phyloP scores from a whole-genome alignment of 2,329 filamentous ascomycete genomes.

The Thielaviopsis cerberus region DNA sequence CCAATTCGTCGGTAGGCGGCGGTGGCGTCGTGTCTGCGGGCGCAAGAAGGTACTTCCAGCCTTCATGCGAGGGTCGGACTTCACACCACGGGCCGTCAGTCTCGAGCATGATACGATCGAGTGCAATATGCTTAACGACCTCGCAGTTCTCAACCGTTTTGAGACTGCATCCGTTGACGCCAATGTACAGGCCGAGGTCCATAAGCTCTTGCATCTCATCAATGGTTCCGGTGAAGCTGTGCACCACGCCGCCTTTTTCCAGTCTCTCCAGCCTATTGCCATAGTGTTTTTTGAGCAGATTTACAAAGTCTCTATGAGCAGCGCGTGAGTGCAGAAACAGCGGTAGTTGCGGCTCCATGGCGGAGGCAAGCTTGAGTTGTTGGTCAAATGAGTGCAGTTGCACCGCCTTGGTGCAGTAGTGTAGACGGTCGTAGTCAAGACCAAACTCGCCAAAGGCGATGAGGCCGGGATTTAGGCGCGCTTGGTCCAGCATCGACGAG shows the following conservation, averaged over 20 bases:
- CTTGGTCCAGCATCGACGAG: constrained; percentile 41
- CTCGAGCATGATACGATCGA: constrained; percentile 77
- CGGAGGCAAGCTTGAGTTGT: constrained; percentile 62
- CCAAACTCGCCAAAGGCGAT: constrained; percentile 90
- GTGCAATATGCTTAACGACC: constrained; percentile 60
- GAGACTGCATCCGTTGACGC: constrained; percentile 91
- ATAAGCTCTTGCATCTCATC: constrained; percentile 72
- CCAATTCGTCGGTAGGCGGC: constrained; percentile 7
- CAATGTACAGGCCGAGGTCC: constrained; percentile 67
- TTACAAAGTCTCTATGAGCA: constrained; percentile 68
- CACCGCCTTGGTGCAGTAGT: constrained; percentile 57
- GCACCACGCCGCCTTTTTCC: constrained; percentile 65
- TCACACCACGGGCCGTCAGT: constrained; percentile 98
- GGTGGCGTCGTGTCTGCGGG: constrained; percentile 13
- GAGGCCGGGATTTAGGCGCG: constrained; percentile 33
- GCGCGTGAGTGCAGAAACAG: constrained; percentile 86
- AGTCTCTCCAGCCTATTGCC: constrained; percentile 43
- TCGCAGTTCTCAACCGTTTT: constrained; percentile 83
- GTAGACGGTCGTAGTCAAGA: constrained; percentile 84
- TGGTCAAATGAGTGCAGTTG: constrained; percentile 73
- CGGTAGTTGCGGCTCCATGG: constrained; percentile 52
- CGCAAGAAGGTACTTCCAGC: constrained; percentile 45
- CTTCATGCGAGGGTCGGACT: constrained; percentile 74
- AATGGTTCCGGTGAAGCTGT: constrained; percentile 79
- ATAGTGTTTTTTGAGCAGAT: constrained; percentile 41